phyloP scores from a whole-genome alignment of 148 eudicot species.

The Fagopyrum tataricum region DNA sequence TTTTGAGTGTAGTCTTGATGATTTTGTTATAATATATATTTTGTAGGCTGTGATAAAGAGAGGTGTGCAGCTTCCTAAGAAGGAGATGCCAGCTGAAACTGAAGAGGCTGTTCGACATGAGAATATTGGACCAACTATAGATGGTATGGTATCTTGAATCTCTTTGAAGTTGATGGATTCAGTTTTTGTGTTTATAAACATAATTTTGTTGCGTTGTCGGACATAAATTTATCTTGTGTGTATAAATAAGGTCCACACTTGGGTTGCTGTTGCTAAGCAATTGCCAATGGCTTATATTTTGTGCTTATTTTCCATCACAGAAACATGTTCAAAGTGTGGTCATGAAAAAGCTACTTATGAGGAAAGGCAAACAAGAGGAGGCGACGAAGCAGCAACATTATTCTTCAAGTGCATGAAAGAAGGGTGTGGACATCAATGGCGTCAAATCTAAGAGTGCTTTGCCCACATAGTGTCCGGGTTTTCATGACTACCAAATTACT shows the following conservation, averaged over 20 bases:
- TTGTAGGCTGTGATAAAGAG: slow-evolving; percentile 61
- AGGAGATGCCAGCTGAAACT: slow-evolving; percentile 39
- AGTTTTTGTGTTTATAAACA: not conserved
- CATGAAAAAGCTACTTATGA: too few relatives aligned
- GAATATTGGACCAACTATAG: slow-evolving; percentile 40
- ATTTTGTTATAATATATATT: not conserved
- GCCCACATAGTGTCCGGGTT: too few relatives aligned
- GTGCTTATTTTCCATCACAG: too few relatives aligned
- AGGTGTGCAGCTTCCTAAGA: slow-evolving; percentile 37
- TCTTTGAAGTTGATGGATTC: not conserved
- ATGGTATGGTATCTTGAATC: slow-evolving; percentile 30
- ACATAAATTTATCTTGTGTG: not conserved
- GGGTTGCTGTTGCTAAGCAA: not conserved
- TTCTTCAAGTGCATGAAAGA: too few relatives aligned
- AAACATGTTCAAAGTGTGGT: too few relatives aligned
- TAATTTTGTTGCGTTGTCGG: not conserved
- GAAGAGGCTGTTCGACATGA: slow-evolving; percentile 25
- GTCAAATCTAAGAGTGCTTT: too few relatives aligned
- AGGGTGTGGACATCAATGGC: too few relatives aligned
- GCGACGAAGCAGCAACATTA: too few relatives aligned
- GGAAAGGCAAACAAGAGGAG: too few relatives aligned
- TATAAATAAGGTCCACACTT: not conserved
- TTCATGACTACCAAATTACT: too few relatives aligned
- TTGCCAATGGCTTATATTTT: not conserved
- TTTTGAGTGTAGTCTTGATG: not conserved